phyloP scores from a whole-genome alignment of 257 asterid species.

The Solanum appendiculatum region DNA sequence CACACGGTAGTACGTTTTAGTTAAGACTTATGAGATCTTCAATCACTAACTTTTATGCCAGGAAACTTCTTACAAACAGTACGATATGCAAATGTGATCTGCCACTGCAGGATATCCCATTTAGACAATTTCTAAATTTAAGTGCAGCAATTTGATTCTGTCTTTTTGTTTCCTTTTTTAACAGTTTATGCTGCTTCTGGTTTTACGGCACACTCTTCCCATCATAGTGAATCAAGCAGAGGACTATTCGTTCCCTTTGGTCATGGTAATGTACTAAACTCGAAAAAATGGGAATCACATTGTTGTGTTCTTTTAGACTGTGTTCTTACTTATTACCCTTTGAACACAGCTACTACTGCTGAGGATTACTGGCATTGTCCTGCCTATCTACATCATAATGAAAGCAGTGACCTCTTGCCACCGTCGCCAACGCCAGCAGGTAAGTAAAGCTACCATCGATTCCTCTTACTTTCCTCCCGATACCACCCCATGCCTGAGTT shows the following conservation, averaged over 20 bases:
- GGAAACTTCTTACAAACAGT: not conserved
- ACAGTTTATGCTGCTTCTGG: conserved; percentile 85
- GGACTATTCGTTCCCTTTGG: conserved; percentile 55
- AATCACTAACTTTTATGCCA: not conserved
- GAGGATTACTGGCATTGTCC: conserved; percentile 54
- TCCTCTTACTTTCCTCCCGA: not conserved
- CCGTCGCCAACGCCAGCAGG: conserved; percentile 50
- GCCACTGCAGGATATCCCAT: not conserved
- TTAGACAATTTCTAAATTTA: not conserved
- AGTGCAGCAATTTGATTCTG: not conserved
- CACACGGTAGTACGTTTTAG: not conserved
- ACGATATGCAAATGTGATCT: not conserved
- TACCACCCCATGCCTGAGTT: not conserved
- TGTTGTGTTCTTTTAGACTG: not conserved
- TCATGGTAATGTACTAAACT: conserved; percentile 47
- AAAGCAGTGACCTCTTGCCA: conserved; percentile 61
- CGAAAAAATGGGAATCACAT: not conserved
- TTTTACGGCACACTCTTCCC: conserved; percentile 79
- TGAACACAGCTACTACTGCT: conserved; percentile 59
- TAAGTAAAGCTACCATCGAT: not conserved
- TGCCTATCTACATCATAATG: conserved; percentile 76
- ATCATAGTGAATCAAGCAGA: conserved; percentile 53
- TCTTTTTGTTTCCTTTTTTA: not conserved
- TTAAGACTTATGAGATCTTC: not conserved
- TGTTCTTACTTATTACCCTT: conserved; percentile 4